Percentiles rank a stretch among this genome's conserved stretches.
Conservation (phyloP, 129 eudicot genomes). For the Apium graveolens region DNA sequence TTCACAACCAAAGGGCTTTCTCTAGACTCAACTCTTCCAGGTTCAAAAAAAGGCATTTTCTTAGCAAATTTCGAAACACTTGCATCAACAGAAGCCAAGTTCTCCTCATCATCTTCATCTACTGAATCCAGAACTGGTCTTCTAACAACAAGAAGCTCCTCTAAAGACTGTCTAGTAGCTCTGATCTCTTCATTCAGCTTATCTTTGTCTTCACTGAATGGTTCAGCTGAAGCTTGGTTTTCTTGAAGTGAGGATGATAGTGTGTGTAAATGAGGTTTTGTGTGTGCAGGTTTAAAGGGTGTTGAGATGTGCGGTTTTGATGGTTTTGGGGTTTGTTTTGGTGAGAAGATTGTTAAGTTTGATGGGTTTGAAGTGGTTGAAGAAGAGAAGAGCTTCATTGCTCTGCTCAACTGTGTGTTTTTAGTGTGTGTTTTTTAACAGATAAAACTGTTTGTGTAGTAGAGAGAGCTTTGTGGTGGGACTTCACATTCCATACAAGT, state of each 20-base stretch:
- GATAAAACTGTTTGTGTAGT: constrained; percentile 18
- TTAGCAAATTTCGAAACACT: constrained; percentile 60
- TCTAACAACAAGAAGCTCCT: constrained; percentile 64
- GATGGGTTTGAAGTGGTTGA: constrained; percentile 30
- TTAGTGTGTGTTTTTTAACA: constrained; percentile 4
- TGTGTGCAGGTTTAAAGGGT: constrained; percentile 24
- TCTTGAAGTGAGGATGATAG: constrained; percentile 34
- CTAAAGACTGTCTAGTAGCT: constrained; percentile 37
- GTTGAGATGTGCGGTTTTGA: constrained; percentile 21
- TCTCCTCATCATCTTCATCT: constrained; percentile 28
- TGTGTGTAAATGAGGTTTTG: constrained; percentile 32
- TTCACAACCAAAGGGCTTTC: constrained; percentile 66
- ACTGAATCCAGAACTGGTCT: constrained; percentile 55
- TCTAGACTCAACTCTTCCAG: constrained; percentile 41
- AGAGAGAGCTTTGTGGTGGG: neutral
- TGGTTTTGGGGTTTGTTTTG: constrained; percentile 25
- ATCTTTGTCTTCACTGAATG: constrained; percentile 18
- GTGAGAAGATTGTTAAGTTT: constrained; percentile 24
- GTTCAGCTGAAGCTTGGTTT: constrained; percentile 7
- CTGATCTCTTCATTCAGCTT: constrained; percentile 25
- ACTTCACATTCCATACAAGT: neutral
- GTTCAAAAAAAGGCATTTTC: constrained; percentile 87
- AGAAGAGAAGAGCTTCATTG: constrained; percentile 36
- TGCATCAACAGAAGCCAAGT: constrained; percentile 32
- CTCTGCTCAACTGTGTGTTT: constrained; percentile 11